A percentile compares a stretch with the other conserved stretches of the same genome.
These are phyloP conservation scores for Ambrosiella beaveri DNA, from an alignment of 2,329 filamentous ascomycete species.

Conservation along the genomic window DNA sequence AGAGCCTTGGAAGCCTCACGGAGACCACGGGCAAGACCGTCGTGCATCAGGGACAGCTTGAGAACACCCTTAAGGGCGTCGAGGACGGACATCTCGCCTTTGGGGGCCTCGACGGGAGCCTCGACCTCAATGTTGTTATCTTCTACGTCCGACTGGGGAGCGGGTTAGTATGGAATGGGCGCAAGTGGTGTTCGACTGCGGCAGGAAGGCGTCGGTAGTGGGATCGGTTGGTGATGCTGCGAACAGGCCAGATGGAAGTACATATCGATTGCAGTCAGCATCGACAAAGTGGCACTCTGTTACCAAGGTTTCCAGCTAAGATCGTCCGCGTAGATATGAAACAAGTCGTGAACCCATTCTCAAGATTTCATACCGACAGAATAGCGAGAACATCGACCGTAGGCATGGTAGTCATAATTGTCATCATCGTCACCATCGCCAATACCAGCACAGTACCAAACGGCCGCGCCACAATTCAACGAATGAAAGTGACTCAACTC, in stretches of 20 bases:
- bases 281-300: too few species aligned
- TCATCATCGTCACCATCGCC: neutral
- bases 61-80: constrained; percentile 98
- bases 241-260: too few species aligned
- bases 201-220: neutral
- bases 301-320: too few species aligned
- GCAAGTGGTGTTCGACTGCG: neutral
- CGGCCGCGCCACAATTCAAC: neutral
- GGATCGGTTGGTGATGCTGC: too few species aligned
- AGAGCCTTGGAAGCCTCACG: constrained; percentile 98
- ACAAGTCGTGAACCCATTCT: too few species aligned
- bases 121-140: constrained; percentile 94
- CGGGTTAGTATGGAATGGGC: neutral
- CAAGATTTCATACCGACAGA: too few species aligned
- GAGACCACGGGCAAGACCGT: constrained; percentile 94
- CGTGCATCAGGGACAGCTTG: constrained; percentile 98
- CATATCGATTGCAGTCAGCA: too few species aligned
- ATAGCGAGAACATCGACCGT: neutral
- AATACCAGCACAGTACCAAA: neutral
- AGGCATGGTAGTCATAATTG: neutral
- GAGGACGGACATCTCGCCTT: constrained; percentile 92
- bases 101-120: constrained; percentile 76
- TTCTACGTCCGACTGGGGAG: constrained; percentile 95
- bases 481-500: constrained; percentile 20
- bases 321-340: too few species aligned